Percentiles rank a stretch among this genome's conserved stretches.
These are phyloP conservation scores for Cryphonectria radicalis DNA, from an alignment of 2,329 filamentous ascomycete species.

Conservation along the genomic window DNA sequence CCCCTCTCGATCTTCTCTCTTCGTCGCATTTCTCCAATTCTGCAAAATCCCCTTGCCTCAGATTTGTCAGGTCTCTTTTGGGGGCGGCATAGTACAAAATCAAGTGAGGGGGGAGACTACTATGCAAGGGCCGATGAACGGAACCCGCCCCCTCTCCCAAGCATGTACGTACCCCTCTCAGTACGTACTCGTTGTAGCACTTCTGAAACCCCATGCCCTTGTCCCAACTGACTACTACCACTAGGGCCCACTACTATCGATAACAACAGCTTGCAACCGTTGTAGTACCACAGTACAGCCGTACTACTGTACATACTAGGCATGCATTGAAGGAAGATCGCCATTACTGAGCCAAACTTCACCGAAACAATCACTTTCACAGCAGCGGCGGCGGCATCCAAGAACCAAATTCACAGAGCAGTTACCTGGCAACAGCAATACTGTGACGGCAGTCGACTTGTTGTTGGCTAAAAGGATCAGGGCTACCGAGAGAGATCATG, in stretches of 20 bases:
- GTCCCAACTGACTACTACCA: slow-evolving; percentile 11
- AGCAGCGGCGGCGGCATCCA: not conserved
- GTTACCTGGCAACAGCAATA: not conserved
- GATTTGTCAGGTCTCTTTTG: not conserved
- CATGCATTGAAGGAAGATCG: not conserved
- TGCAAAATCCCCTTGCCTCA: not conserved
- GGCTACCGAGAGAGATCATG: slow-evolving; percentile 27
- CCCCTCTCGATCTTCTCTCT: not conserved
- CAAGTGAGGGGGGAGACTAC: not conserved
- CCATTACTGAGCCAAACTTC: not conserved
- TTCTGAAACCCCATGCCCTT: slow-evolving; percentile 21
- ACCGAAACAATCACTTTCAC: not conserved
- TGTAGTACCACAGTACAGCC: not conserved
- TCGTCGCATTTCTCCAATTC: not conserved
- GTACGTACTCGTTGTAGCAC: not conserved
- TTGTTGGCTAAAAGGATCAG: not conserved
- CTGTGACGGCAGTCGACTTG: not conserved
- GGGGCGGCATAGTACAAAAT: not conserved
- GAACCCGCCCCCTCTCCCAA: not conserved
- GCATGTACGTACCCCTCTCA: not conserved
- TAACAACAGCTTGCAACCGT: not conserved
- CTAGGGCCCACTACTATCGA: slow-evolving; percentile 8
- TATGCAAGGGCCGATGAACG: slow-evolving; percentile 2
- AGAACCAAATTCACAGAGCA: too few species aligned
- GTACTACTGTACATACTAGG: not conserved